Evolutionary conservation across 805 yeast genomes (phyloP).

Genomic region (Diddensiella santjacobensis): DNA sequence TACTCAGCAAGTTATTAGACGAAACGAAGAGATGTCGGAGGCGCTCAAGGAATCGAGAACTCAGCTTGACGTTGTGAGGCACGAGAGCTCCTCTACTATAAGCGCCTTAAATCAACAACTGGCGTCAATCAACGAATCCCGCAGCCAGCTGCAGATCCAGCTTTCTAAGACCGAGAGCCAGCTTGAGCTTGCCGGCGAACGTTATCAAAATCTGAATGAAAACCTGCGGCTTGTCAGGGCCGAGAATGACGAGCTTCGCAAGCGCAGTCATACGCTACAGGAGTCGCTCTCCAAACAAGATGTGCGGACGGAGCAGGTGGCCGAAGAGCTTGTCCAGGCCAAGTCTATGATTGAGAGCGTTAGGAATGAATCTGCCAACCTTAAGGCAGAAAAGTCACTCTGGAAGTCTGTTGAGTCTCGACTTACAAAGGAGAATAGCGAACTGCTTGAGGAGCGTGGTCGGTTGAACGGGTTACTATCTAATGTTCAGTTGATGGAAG

Average conservation of each 20-base stretch:
- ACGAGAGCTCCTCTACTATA: slow-evolving; percentile 43
- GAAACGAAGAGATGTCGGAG: slow-evolving; percentile 24
- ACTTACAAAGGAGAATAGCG: slow-evolving; percentile 49
- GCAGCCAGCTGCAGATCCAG: slow-evolving; percentile 46
- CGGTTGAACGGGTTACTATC: slow-evolving; percentile 54
- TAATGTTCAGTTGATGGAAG: slow-evolving; percentile 56
- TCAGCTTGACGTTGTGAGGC: slow-evolving; percentile 37
- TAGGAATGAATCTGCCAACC: slow-evolving; percentile 44
- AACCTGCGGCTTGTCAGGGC: slow-evolving; percentile 39
- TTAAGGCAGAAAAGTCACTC: slow-evolving; percentile 53
- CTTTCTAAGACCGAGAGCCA: slow-evolving; percentile 55
- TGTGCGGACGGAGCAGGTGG: slow-evolving; percentile 42
- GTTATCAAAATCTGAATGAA: slow-evolving; percentile 41
- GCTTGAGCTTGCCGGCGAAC: slow-evolving; percentile 50
- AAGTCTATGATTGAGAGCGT: slow-evolving; percentile 45
- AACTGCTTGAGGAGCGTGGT: slow-evolving; percentile 54
- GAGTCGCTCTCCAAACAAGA: slow-evolving; percentile 46
- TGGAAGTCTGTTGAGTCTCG: slow-evolving; percentile 48
- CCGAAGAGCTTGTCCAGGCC: slow-evolving; percentile 54
- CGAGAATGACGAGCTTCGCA: slow-evolving; percentile 46
- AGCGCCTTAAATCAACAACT: slow-evolving; percentile 49
- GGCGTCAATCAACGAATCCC: slow-evolving; percentile 37
- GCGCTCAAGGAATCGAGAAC: slow-evolving; percentile 32
- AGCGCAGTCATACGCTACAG: slow-evolving; percentile 40
- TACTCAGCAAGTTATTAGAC: slow-evolving; percentile 18